Base-by-base conservation (phyloP, 495 filamentous ascomycete species). In the Parathielavia hyrcaniae region DNA sequence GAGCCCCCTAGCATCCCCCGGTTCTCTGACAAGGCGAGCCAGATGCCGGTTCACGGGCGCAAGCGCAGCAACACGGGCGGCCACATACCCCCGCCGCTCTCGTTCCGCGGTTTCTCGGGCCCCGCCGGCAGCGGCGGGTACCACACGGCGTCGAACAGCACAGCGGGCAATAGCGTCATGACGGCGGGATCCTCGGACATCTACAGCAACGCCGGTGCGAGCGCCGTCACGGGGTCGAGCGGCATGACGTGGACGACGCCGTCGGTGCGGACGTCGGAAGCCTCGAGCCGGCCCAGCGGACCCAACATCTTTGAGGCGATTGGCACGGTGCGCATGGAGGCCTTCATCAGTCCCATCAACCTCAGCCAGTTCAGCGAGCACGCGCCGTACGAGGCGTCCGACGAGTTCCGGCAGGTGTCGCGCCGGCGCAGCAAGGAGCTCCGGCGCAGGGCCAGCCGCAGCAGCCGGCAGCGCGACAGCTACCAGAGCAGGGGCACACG, bases 281-380 rank as follows among this genome's bases (percentile, higher is more conserved):
- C 64, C 59, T 91, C 70, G 69, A 90, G 71, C 69, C 78, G 62
- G 71, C 64, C 70, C 20, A 75, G 60, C 50, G 66, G 54, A 16
- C 61, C 67, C n/a, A 85, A 86, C 58, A 86, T 86, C 71, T 85
- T 86, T 68, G 84, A 87, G 41, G 85, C 87, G 0, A 86, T 95
- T 32, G 93, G 93, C 16, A 96, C 90, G 11, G 83, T 98, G 41
- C 83, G 93, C 32, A 98, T 98, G 93, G 93, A 97, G 70, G 93
- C 93, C 0, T 98, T 98, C 67, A 87, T 91, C 53, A 84, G 83
- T 56, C 81, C 81, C 14, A 67, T 81, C 14, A 69, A 72, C 9
- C 72, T 77, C 45, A 63, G 65, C 1, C 69, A 65, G 9, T 72
- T 75, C 43, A 71, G 77, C 5, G 77, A 78, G 20, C 71, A 30